Conservation (phyloP, 2,329 filamentous ascomycete species). For the Myriosclerotinia scirpicola region DNA sequence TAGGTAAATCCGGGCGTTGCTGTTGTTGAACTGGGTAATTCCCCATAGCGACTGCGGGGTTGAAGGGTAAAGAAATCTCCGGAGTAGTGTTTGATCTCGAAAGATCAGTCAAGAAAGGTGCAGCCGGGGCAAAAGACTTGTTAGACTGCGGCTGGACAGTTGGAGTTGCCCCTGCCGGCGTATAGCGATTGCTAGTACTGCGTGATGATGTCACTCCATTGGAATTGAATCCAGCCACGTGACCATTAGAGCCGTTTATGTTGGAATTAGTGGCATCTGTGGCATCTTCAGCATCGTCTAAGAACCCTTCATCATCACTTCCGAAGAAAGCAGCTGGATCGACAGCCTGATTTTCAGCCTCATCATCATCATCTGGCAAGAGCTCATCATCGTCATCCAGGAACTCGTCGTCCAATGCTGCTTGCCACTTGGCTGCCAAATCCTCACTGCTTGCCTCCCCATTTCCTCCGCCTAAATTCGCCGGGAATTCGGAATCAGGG, state of each 20-base stretch:
- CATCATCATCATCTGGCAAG: conserved; percentile 55
- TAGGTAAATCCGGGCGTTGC: conserved; percentile 49
- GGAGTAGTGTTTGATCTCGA: conserved; percentile 29
- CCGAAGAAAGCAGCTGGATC: conserved; percentile 69
- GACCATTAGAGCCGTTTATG: conserved; percentile 37
- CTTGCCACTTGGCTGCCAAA: conserved; percentile 78
- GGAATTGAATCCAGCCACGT: conserved; percentile 33
- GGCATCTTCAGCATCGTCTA: conserved; percentile 56
- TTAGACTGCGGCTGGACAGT: conserved; percentile 22
- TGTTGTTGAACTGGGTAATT: conserved; percentile 38
- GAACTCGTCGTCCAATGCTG: conserved; percentile 73
- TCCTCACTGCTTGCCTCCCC: conserved; percentile 51
- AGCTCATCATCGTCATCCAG: conserved; percentile 57
- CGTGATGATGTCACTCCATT: conserved; percentile 26
- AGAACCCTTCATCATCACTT: conserved; percentile 82
- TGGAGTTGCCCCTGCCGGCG: conserved; percentile 31
- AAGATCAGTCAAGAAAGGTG: conserved; percentile 39
- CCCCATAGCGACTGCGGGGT: conserved; percentile 27
- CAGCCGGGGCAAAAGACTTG: conserved; percentile 37
- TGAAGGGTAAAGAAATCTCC: conserved; percentile 29
- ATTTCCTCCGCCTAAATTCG: conserved; percentile 36
- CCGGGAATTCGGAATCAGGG: conserved; percentile 35
- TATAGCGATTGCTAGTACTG: conserved; percentile 36
- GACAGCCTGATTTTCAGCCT: conserved; percentile 48
- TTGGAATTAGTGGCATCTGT: conserved; percentile 32